Base-by-base conservation (phyloP, 495 filamentous ascomycete genomes). In the Penicillium macrosclerotiorum region DNA sequence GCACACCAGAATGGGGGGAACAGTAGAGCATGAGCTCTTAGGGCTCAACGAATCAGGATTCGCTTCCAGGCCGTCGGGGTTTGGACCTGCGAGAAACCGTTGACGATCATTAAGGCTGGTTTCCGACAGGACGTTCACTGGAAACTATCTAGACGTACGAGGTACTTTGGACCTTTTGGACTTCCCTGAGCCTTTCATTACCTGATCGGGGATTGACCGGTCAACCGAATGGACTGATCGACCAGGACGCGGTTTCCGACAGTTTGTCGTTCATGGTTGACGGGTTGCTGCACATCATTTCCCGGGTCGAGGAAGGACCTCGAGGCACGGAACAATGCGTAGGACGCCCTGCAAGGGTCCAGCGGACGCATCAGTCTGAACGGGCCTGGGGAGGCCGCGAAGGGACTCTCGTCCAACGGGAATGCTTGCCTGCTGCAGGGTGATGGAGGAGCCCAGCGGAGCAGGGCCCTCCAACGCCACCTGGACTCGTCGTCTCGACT, bases 31-130 rank as follows among this genome's bases (percentile, higher is more conserved):
- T n/a, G n/a, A n/a, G n/a, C n/a, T n/a, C n/a, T n/a, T n/a, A n/a
- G n/a, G n/a, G n/a, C n/a, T n/a, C n/a, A n/a, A 42, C 49, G 37
- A 52, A 52, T 52, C 26, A 47, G n/a, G n/a, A n/a, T n/a, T n/a
- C n/a, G n/a, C n/a, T n/a, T 8, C n/a, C 33, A 25, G 42, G 37
- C 13, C 42, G 29, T 40, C 49, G 44, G 35, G 33, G 27, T 34
- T 29, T 49, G 40, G 12, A 37, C n/a, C 50, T 60, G 56, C 47
- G 50, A 47, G 51, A 57, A 54, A 55, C 56, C 56, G 59, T 63
- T 57, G 59, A 29, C 53, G 59, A 63, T 57, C 59, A 48, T 36
- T 17, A 29, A 51, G 49, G 54, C 31, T 31, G 25, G 37, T 44
- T 46, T 44, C 50, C 47, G 57, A 40, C 22, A 35, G 37, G 52